These are phyloP conservation scores for Chloranthus sessilifolius DNA, from an alignment of 164 flowering plant genomes.

Conservation along the genomic window DNA sequence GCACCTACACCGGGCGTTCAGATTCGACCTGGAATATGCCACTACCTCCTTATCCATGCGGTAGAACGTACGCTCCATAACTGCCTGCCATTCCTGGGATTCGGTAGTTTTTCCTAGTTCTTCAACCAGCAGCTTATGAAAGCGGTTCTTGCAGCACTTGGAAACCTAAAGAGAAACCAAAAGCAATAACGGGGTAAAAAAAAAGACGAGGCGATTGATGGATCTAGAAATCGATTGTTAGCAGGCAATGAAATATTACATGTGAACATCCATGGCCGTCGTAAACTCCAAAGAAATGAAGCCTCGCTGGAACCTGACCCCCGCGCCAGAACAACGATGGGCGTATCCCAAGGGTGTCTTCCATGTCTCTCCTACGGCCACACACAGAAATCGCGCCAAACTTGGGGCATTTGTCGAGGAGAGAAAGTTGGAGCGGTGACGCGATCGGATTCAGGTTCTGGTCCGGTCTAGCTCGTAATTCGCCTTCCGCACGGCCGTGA, in stretches of 20 bases:
- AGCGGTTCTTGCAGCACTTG: slow-evolving; percentile 52
- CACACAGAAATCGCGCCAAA: slow-evolving; percentile 18
- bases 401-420: slow-evolving; percentile 10
- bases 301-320: slow-evolving; percentile 2
- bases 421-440: not conserved
- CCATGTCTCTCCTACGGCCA: slow-evolving; percentile 77
- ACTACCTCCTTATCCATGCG: slow-evolving; percentile 64
- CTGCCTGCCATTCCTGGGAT: slow-evolving; percentile 34
- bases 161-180: slow-evolving; percentile 54
- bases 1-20: slow-evolving; percentile 50
- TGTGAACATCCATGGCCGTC: slow-evolving; percentile 98
- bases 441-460: not conserved
- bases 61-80: slow-evolving; percentile 53
- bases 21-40: slow-evolving; percentile 3
- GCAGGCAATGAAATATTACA: slow-evolving; percentile 26
- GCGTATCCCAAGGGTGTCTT: slow-evolving; percentile 56
- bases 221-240: not conserved
- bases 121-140: slow-evolving; percentile 65
- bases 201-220: not conserved
- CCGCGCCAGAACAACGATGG: slow-evolving; percentile 24
- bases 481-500: not conserved
- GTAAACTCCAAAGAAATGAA: slow-evolving; percentile 71
- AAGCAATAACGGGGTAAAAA: not conserved
- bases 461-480: not conserved
- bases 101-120: slow-evolving; percentile 32